phyloP scores from a whole-genome alignment of 352 stramenopile species.

The Globisporangium lucens region DNA sequence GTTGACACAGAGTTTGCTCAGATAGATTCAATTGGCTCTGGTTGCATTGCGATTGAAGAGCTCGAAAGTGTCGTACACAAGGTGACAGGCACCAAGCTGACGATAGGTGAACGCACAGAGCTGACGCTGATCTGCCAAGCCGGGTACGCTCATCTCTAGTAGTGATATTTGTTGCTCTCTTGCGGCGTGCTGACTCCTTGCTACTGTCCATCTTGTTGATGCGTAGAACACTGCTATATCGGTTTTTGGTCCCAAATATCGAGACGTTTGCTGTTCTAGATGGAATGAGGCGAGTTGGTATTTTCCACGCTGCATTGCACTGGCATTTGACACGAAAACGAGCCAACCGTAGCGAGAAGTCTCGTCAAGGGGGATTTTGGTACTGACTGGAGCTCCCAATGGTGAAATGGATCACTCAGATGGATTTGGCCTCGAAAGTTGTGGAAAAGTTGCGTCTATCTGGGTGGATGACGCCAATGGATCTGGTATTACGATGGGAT shows the following conservation, averaged over 20 bases:
- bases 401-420: constrained; percentile 26
- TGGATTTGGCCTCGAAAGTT: constrained; percentile 8
- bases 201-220: background rate
- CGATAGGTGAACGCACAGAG: constrained; percentile 21
- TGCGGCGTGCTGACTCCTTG: background rate
- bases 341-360: constrained; percentile 17
- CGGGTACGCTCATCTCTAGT: constrained; percentile 19
- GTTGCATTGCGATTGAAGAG: constrained; percentile 19
- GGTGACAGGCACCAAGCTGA: constrained; percentile 22
- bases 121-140: constrained; percentile 23
- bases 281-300: constrained; percentile 22
- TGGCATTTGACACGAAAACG: constrained; percentile 27
- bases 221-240: constrained; percentile 25
- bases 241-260: constrained; percentile 26
- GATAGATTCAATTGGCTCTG: constrained; percentile 17
- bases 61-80: constrained; percentile 18
- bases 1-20: constrained; percentile 26
- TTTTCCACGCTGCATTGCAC: constrained; percentile 26
- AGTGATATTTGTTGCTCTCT: background rate
- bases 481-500: constrained; percentile 20
- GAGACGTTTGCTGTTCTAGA: constrained; percentile 27
- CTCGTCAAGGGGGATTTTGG: constrained; percentile 29
- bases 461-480: constrained; percentile 32
- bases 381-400: constrained; percentile 41
- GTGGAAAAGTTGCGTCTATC: constrained; percentile 14